phyloP scores from a whole-genome alignment of 2,329 filamentous ascomycete species.

The Arthroderma sp. region DNA sequence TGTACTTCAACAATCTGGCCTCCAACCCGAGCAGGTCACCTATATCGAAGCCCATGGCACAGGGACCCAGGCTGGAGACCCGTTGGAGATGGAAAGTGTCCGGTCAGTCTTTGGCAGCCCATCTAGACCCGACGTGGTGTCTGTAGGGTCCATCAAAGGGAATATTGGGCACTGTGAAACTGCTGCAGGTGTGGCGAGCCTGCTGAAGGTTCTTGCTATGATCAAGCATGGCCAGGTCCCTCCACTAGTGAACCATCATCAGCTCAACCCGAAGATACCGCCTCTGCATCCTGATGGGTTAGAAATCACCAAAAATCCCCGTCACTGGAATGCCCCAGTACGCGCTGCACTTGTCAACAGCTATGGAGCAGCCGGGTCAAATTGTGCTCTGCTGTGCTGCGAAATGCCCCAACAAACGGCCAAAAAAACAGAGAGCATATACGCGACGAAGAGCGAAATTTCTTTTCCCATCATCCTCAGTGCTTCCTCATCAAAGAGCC shows the following conservation, averaged over 20 bases:
- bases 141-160: constrained; percentile 1
- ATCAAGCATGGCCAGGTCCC: constrained; percentile 23
- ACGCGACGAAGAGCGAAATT: background rate
- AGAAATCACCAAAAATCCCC: background rate
- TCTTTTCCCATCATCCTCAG: background rate
- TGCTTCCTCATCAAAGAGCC: too few species aligned
- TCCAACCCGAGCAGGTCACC: constrained; percentile 46
- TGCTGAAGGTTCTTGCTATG: constrained; percentile 28
- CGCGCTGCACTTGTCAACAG: background rate
- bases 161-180: constrained; percentile 14
- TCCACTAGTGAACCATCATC: constrained; percentile 8
- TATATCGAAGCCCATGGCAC: constrained; percentile 75
- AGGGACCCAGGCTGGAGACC: constrained; percentile 27
- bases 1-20: constrained; percentile 14
- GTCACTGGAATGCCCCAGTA: background rate
- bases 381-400: background rate
- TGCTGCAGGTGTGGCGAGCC: constrained; percentile 39
- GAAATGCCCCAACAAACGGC: too few species aligned
- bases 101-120: background rate
- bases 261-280: background rate
- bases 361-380: background rate
- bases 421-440: too few species aligned
- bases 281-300: background rate
- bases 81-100: background rate
- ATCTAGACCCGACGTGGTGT: background rate